Percentiles rank a stretch among this genome's conserved stretches.
Conservation (phyloP, 2,329 filamentous ascomycete species). For the Volutella citrinella region DNA sequence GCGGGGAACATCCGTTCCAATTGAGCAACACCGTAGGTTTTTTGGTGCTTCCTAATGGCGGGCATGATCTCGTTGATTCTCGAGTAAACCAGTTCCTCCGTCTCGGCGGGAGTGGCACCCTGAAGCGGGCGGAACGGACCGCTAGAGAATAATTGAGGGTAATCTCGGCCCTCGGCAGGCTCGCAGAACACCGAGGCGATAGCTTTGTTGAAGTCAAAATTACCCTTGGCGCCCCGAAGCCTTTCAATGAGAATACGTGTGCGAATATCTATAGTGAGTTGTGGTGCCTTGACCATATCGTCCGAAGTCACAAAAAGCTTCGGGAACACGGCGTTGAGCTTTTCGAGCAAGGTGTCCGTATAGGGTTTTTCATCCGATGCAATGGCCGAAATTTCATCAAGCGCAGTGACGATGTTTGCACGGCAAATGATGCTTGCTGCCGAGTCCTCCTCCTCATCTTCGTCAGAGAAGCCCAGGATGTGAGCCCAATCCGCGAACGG, state of each 20-base stretch:
- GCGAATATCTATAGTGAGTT: conserved; percentile 35
- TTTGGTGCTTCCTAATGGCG: conserved; percentile 10
- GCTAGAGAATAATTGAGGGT: conserved; percentile 11
- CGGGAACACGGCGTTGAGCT: conserved; percentile 30
- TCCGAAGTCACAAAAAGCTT: conserved; percentile 22
- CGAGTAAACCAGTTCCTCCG: conserved; percentile 18
- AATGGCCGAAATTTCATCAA: conserved; percentile 25
- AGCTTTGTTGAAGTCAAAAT: conserved; percentile 13
- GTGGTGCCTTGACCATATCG: conserved; percentile 10
- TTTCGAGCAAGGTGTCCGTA: conserved; percentile 26
- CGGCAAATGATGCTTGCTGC: conserved; percentile 21
- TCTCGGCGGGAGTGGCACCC: conserved; percentile 7
- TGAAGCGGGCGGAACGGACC: conserved; percentile 27
- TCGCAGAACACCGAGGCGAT: conserved; percentile 32
- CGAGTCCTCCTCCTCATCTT: conserved; percentile 1
- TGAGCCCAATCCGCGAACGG: conserved; percentile 28
- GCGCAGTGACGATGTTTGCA: conserved; percentile 35
- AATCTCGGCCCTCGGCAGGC: conserved; percentile 3
- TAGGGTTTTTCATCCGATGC: conserved; percentile 8
- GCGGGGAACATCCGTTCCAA: conserved; percentile 18
- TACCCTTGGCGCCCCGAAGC: conserved; percentile 11
- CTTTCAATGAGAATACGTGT: conserved; percentile 32
- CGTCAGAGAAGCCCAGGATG: conserved; percentile 2
- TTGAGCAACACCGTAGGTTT: conserved; percentile 5
- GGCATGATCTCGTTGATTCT: conserved; percentile 19